These are phyloP conservation scores for Mallotus nudiflorus DNA, from an alignment of 345 rosid species.

Conservation along the genomic window DNA sequence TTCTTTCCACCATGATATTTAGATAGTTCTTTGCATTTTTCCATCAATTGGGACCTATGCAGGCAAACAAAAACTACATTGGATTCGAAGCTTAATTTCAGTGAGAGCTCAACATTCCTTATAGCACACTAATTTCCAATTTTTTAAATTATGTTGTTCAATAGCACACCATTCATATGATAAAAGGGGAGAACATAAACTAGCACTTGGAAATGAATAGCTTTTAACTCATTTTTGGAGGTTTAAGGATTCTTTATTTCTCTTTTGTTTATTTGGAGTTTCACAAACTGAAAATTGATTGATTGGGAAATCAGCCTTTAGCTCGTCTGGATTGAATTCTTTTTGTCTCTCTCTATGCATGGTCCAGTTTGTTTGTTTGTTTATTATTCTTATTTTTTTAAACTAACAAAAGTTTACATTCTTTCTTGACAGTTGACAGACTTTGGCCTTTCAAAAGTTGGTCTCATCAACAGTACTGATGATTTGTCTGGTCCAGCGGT, in stretches of 20 bases:
- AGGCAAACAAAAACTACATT: too few relatives aligned
- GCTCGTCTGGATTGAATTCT: not conserved
- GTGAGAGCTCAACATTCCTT: too few relatives aligned
- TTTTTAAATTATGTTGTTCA: too few relatives aligned
- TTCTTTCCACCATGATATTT: too few relatives aligned
- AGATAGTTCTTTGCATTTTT: too few relatives aligned
- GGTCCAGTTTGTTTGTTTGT: too few relatives aligned
- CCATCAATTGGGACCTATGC: too few relatives aligned
- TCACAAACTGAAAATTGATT: not conserved
- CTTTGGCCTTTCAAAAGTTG: conserved; percentile 89
- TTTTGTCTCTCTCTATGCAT: not conserved
- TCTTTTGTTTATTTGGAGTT: not conserved
- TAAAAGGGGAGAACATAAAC: not conserved
- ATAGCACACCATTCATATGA: too few relatives aligned
- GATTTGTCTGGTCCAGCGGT: conserved; percentile 91
- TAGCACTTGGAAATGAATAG: not conserved
- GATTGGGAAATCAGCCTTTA: not conserved
- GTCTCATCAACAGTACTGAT: conserved; percentile 99
- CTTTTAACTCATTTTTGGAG: not conserved
- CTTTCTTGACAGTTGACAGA: conserved; percentile 66
- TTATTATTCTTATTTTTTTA: too few relatives aligned
- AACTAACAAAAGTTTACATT: conserved; percentile 11
- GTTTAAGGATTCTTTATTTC: not conserved
- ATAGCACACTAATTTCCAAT: too few relatives aligned
- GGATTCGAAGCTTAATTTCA: too few relatives aligned